Evolutionary conservation across 441 rosid species (phyloP).

Genomic region (Melastoma candidum): DNA sequence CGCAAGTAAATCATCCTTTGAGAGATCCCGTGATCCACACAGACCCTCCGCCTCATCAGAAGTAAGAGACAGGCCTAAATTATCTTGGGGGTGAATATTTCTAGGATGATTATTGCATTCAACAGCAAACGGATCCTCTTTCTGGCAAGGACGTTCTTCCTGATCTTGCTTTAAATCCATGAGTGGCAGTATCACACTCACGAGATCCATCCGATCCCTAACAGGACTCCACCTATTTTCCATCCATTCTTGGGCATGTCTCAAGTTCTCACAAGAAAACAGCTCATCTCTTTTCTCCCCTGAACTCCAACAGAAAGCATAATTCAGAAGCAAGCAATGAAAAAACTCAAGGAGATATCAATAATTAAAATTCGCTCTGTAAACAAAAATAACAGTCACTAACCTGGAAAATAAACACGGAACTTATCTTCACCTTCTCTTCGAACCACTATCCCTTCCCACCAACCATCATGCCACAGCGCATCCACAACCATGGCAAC

Average conservation of each 20-base stretch:
- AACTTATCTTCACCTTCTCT: constrained; percentile 41
- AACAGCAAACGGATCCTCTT: constrained; percentile 14
- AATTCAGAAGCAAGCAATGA: neutral
- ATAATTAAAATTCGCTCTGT: neutral
- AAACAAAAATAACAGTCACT: constrained; percentile 9
- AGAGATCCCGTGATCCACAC: constrained; percentile 36
- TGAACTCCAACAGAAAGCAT: constrained; percentile 15
- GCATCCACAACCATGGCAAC: constrained; percentile 65
- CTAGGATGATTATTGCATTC: constrained; percentile 9
- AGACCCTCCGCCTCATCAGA: constrained; percentile 14
- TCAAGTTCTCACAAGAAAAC: constrained; percentile 31
- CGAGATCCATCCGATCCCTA: constrained; percentile 33
- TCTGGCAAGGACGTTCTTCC: constrained; percentile 14
- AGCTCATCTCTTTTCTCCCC: constrained; percentile 50
- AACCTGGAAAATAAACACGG: constrained; percentile 63
- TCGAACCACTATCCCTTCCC: constrained; percentile 65
- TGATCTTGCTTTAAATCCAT: constrained; percentile 19
- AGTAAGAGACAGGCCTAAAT: constrained; percentile 17
- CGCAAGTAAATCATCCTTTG: constrained; percentile 41
- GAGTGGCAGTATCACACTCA: constrained; percentile 19
- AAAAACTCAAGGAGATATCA: neutral
- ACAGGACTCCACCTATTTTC: constrained; percentile 45
- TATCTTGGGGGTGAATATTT: constrained; percentile 18
- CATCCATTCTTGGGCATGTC: constrained; percentile 63
- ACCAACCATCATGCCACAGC: constrained; percentile 82